Conservation (phyloP, 2,329 filamentous ascomycete species). For the Monosporascus sp. region DNA sequence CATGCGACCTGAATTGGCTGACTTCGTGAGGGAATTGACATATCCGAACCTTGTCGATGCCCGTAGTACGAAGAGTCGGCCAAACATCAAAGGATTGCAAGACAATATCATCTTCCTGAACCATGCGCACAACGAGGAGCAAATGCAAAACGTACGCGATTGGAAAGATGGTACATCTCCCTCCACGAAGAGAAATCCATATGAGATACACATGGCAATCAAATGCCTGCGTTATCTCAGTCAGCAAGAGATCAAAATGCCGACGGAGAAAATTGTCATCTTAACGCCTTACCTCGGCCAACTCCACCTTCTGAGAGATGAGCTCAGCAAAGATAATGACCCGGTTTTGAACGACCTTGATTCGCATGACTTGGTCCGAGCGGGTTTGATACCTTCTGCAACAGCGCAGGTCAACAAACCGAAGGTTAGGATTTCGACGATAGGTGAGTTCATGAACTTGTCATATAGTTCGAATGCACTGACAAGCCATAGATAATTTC, state of each 20-base stretch:
- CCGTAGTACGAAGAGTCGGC: slow-evolving; percentile 40
- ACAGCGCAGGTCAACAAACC: slow-evolving; percentile 46
- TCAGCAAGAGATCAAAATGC: slow-evolving; percentile 60
- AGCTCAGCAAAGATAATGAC: slow-evolving; percentile 52
- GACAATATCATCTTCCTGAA: slow-evolving; percentile 60
- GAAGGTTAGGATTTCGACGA: slow-evolving; percentile 58
- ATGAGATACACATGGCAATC: slow-evolving; percentile 62
- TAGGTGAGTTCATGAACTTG: slow-evolving; percentile 25
- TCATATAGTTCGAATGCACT: not conserved
- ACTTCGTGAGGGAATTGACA: slow-evolving; percentile 49
- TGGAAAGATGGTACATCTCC: slow-evolving; percentile 42
- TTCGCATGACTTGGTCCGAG: slow-evolving; percentile 53
- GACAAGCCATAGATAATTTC: slow-evolving; percentile 57
- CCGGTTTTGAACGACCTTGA: slow-evolving; percentile 66
- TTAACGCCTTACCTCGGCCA: slow-evolving; percentile 71
- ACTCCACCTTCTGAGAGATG: slow-evolving; percentile 49
- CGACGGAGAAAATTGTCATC: slow-evolving; percentile 57
- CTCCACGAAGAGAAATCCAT: slow-evolving; percentile 57
- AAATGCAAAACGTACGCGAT: slow-evolving; percentile 38
- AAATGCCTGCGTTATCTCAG: slow-evolving; percentile 60
- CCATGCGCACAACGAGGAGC: slow-evolving; percentile 50
- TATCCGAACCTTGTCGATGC: slow-evolving; percentile 59
- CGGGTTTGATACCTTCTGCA: slow-evolving; percentile 53
- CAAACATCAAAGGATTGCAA: slow-evolving; percentile 49
- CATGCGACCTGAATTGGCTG: slow-evolving; percentile 64